Evolutionary conservation across 371 early-diverging fungal species (phyloP), one percentile per base, ranked within the genome.

Genomic region (Sporodiniella umbellata): DNA sequence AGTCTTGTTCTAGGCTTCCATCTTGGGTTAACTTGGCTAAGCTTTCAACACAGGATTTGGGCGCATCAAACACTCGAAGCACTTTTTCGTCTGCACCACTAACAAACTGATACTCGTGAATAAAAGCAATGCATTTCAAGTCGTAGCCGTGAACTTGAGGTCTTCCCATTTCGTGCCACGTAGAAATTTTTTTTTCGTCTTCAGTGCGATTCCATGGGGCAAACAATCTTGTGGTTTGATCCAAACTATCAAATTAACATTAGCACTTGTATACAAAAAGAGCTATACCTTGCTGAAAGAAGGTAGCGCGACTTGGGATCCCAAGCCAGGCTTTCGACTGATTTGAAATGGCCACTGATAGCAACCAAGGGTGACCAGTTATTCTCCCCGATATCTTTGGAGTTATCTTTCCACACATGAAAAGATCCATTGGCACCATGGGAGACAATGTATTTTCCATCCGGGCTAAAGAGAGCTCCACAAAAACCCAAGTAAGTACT

Each of bases 121-220:
- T 66, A 60, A 95, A 93, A 0, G 91, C 82, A 8, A 95, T 60
- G 60, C 93, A 90, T 42, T 90, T 85, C 45, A 96, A 66, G 61
- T 95, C 93, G 61, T 96, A 96, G 1, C 99, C 99, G 60, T 98
- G 99, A 23, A 97, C 88, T 70, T 98, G 99, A 12, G 99, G 93
- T 4, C 99, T 79, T 2, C 93, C 91, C 51, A 95, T 82, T 66
- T 98, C 99, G 56, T 91, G 93, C 97, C 96, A 96, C 3, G 86
- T 81, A 0, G 57, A 52, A 0, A 72, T 45, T 2, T 51, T 30
- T 12, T 56, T 28, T 8, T 58, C 64, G 1, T 60, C 50, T 12
- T 54, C n/a, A 5, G 44, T 33, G 42, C 72, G 62, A 31, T 49
- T 72, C 90, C 94, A 92, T 8, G 83, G 85, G 0, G 91, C 85